Evolutionary conservation across 2,329 filamentous ascomycete genomes (phyloP), one percentile per base, ranked within the genome.

Genomic region (Aspergillus awamori): DNA sequence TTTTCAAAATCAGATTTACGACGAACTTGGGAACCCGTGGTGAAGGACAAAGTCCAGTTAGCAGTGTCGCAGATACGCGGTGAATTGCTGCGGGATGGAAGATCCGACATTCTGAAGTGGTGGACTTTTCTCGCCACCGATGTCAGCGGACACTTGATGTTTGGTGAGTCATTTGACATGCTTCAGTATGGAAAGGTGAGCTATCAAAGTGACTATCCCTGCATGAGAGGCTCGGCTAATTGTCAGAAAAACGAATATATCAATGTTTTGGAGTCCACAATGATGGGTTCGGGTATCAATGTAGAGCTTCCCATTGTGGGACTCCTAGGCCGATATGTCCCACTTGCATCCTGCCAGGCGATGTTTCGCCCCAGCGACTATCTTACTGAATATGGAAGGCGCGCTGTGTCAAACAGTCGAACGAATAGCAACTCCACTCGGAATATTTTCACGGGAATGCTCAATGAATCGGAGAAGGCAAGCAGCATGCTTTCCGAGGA

Each of bases 71-170:
- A 71, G 54, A 84, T 84, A 36, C 70, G 64, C 0, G 80, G 41
- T 11, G 20, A 45, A 13, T 45, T 45, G 41, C n/a, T 45, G 20
- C 4, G 20, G 20, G 22, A 20, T 7, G 20, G 41, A 13, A 24
- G 0, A 15, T 45, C 41, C 10, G 41, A 85, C 61, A 67, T 84
- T 0, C 70, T 78, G 47, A 83, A 83, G 60, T 86, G 83, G 82
- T 81, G 75, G 70, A 72, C 78, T 5, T 83, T 83, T 54, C 77
- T 84, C 72, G 72, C 81, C 0, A 82, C 81, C 0, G 84, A 86
- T 66, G 70, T 82, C 0, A 81, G 83, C 53, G 80, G 77, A 0
- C 74, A 83, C 53, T 68, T 86, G 8, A 79, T 75, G 2, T 86
- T 86, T 67, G 83, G 83, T 0, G 78, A 83, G 39, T 80, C 80